Conservation (phyloP, 1,284 basidiomycete genomes). For the Apiotrichum porosum region DNA sequence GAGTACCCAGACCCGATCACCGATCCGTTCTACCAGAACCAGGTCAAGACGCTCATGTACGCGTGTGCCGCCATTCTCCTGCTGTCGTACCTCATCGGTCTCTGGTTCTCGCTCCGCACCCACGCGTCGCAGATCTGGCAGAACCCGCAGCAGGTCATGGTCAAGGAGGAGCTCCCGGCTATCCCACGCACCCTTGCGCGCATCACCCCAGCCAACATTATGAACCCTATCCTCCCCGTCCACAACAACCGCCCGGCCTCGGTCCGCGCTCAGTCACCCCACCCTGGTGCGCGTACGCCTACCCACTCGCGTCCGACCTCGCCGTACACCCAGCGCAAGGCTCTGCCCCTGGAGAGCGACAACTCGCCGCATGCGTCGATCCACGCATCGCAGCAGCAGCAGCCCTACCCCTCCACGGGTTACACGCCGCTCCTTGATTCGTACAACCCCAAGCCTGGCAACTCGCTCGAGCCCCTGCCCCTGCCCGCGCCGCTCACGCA, state of each 20-base stretch:
- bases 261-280: neutral
- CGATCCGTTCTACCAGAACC: slow-evolving; percentile 95
- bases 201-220: slow-evolving; percentile 52
- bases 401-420: slow-evolving; percentile 13
- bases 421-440: slow-evolving; percentile 71
- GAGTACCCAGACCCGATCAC: slow-evolving; percentile 85
- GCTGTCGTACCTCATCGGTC: slow-evolving; percentile 93
- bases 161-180: slow-evolving; percentile 56
- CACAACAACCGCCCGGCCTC: slow-evolving; percentile 29
- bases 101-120: slow-evolving; percentile 98
- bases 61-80: slow-evolving; percentile 85
- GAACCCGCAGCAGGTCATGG: slow-evolving; percentile 81
- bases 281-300: neutral
- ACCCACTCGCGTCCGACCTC: neutral
- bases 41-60: slow-evolving; percentile 90
- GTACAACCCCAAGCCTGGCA: slow-evolving; percentile 52
- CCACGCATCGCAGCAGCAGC: slow-evolving; percentile 3
- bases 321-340: neutral
- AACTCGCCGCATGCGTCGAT: too few relatives aligned
- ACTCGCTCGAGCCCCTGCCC: neutral
- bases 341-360: neutral
- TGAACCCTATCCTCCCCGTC: slow-evolving; percentile 44
- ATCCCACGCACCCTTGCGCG: slow-evolving; percentile 37
- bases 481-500: slow-evolving; percentile 66
- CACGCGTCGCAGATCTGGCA: slow-evolving; percentile 99